These are phyloP conservation scores for Astragalus membranaceus DNA, from an alignment of 306 rosid species.

Conservation along the genomic window DNA sequence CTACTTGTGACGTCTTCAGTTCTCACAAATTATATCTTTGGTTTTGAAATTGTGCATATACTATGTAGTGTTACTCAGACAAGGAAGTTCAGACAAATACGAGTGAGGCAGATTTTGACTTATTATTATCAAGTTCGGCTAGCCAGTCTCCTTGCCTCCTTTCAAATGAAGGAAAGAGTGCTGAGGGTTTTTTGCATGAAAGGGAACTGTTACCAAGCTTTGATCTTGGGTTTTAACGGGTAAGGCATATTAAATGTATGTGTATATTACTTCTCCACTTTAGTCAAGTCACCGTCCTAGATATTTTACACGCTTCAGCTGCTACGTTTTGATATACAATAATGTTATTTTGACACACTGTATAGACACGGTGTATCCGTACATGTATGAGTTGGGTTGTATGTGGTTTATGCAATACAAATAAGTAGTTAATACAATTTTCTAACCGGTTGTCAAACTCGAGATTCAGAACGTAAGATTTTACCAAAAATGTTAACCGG, in stretches of 20 bases:
- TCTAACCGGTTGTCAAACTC: too few relatives aligned
- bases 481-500: too few relatives aligned
- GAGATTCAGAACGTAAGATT: too few relatives aligned
- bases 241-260: slow-evolving; percentile 13
- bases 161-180: slow-evolving; percentile 20
- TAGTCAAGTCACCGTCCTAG: too few relatives aligned
- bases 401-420: too few relatives aligned
- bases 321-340: too few relatives aligned
- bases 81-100: slow-evolving; percentile 27
- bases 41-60: slow-evolving; percentile 16
- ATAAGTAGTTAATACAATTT: too few relatives aligned
- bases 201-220: slow-evolving; percentile 50
- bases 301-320: too few relatives aligned
- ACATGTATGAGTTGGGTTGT: too few relatives aligned
- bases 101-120: slow-evolving; percentile 21
- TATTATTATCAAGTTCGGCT: slow-evolving; percentile 13
- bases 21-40: slow-evolving; percentile 2
- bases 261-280: neutral
- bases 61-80: slow-evolving; percentile 29
- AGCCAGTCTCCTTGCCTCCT: slow-evolving; percentile 15
- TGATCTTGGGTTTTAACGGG: slow-evolving; percentile 66
- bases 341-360: too few relatives aligned
- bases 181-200: slow-evolving; percentile 29
- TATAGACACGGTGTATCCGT: too few relatives aligned
- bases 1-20: neutral